These are phyloP conservation scores for Chaetomium fimeti DNA, from an alignment of 495 filamentous ascomycete species.

Conservation along the genomic window DNA sequence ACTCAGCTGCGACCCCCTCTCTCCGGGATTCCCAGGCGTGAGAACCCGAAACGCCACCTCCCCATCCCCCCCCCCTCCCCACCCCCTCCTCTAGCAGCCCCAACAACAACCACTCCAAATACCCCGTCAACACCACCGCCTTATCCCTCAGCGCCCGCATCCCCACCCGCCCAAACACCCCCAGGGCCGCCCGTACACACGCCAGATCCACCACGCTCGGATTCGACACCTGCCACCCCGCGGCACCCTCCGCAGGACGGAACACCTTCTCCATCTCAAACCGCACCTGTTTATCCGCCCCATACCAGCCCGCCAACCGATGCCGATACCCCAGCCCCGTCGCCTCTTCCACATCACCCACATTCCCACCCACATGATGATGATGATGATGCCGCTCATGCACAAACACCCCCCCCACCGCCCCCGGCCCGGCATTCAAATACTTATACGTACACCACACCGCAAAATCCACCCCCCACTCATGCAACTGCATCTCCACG, in stretches of 20 bases:
- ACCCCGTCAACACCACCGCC: constrained; percentile 71
- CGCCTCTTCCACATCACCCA: constrained; percentile 22
- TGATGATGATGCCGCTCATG: constrained; percentile 53
- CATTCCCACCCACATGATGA: too few species aligned
- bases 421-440: constrained; percentile 84
- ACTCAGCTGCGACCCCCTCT: constrained; percentile 86
- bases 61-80: constrained; percentile 43
- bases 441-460: constrained; percentile 98
- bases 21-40: constrained; percentile 67
- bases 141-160: constrained; percentile 71
- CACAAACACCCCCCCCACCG: constrained; percentile 83
- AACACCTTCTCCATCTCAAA: constrained; percentile 83
- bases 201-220: constrained; percentile 65
- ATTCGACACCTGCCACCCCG: constrained; percentile 68
- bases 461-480: constrained; percentile 94
- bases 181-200: constrained; percentile 70
- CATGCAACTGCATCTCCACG: constrained; percentile 77
- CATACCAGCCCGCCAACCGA: constrained; percentile 85
- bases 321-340: constrained; percentile 37
- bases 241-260: constrained; percentile 65
- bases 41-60: constrained; percentile 67
- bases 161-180: constrained; percentile 69
- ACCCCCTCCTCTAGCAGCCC: constrained; percentile 1
- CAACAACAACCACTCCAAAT: constrained; percentile 68
- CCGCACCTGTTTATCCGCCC: constrained; percentile 68